Evolutionary conservation across 768 basidiomycete genomes (phyloP).

Genomic region (Cantharellus cinnabarinus): DNA sequence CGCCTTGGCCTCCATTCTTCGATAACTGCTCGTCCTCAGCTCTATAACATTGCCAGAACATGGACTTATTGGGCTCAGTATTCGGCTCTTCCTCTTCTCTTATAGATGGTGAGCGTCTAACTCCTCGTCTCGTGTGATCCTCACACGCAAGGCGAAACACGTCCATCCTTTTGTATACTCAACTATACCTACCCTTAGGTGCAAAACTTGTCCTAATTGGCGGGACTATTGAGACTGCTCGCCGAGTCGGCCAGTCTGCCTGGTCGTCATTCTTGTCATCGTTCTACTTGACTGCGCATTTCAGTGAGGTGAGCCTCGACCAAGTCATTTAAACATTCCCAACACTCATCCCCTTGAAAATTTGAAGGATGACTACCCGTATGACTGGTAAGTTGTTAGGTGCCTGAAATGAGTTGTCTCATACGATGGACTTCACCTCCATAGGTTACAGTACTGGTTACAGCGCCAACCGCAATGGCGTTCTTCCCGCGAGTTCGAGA

Average conservation of each 20-base stretch:
- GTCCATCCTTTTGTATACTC: too few species aligned
- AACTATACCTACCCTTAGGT: not conserved
- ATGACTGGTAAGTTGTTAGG: not conserved
- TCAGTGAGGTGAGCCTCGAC: not conserved
- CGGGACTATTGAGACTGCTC: constrained; percentile 1
- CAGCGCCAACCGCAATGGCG: not conserved
- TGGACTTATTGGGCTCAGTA: too few species aligned
- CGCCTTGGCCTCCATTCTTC: too few species aligned
- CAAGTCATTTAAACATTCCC: not conserved
- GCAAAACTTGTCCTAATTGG: constrained; percentile 1
- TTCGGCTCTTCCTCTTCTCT: too few species aligned
- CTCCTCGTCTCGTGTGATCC: too few species aligned
- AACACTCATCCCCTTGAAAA: not conserved
- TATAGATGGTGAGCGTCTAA: too few species aligned
- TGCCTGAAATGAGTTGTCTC: not conserved
- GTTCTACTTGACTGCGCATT: not conserved
- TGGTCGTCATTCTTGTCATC: not conserved
- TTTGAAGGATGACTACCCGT: not conserved
- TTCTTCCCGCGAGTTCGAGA: not conserved
- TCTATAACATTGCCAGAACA: too few species aligned
- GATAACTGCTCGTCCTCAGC: too few species aligned
- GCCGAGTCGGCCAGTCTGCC: not conserved
- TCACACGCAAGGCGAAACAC: too few species aligned
- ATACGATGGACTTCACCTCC: not conserved
- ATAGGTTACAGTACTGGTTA: not conserved